phyloP scores from a whole-genome alignment of 352 stramenopile genomes.

The Pythium rhizo-oryzae region DNA sequence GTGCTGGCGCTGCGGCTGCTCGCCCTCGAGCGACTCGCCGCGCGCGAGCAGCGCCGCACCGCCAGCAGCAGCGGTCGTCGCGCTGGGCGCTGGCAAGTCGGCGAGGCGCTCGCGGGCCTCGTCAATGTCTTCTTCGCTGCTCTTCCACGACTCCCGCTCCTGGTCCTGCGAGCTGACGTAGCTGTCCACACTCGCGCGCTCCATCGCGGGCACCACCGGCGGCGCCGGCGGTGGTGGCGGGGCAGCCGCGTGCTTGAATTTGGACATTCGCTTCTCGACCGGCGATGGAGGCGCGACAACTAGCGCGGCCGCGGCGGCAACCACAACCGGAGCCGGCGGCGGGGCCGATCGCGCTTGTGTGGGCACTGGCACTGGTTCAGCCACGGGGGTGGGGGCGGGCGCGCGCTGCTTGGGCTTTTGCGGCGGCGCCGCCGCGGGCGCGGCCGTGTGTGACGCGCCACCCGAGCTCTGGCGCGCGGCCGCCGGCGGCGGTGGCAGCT shows the following conservation, averaged over 20 bases:
- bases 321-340: background rate
- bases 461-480: slow-evolving; percentile 17
- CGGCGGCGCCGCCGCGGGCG: background rate
- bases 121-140: slow-evolving; percentile 33
- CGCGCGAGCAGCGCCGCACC: slow-evolving; percentile 7
- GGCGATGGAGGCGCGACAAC: background rate
- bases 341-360: background rate
- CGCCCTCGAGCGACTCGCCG: slow-evolving; percentile 21
- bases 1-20: slow-evolving; percentile 40
- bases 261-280: background rate
- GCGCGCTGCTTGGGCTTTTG: slow-evolving; percentile 8
- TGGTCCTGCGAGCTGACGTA: slow-evolving; percentile 7
- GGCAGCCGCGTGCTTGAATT: background rate
- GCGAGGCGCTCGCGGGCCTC: slow-evolving; percentile 23
- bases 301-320: background rate
- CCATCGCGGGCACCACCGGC: slow-evolving; percentile 1
- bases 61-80: background rate
- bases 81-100: background rate
- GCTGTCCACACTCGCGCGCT: slow-evolving; percentile 13
- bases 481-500: slow-evolving; percentile 24
- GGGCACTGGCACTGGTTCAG: slow-evolving; percentile 5
- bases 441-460: background rate
- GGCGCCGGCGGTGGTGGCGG: no score
- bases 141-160: slow-evolving; percentile 24
- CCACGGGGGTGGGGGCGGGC: slow-evolving; percentile 18